A percentile compares a stretch with the other conserved stretches of the same genome.
Evolutionary conservation across 78 protist genomes (phyloP).

Genomic region (Pigoraptor vietnamica): DNA sequence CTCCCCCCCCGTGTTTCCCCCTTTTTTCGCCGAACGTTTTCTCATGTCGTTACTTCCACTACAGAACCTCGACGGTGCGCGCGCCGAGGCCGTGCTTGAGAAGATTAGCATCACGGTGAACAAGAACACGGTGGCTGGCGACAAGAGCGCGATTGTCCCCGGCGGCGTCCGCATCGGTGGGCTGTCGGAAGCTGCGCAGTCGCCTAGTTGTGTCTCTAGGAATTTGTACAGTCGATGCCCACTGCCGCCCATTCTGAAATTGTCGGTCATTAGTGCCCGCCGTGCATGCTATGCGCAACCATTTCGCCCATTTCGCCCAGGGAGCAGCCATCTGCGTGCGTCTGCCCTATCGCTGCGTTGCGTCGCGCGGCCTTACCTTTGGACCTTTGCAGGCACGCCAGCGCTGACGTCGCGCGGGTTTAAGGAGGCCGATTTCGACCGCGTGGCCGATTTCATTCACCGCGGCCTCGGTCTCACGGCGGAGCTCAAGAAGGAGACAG

Average conservation of each 20-base stretch:
- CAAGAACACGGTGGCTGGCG: conserved; percentile 96
- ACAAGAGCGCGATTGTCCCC: conserved; percentile 85
- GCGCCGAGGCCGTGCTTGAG: conserved; percentile 82
- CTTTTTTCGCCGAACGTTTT: too few relatives aligned
- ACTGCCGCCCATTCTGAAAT: not conserved
- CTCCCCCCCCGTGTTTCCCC: too few relatives aligned
- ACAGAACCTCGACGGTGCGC: not conserved
- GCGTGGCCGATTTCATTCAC: conserved; percentile 84
- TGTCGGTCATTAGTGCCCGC: too few relatives aligned
- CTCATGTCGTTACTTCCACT: not conserved
- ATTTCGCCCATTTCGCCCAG: too few relatives aligned
- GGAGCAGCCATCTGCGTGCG: too few relatives aligned
- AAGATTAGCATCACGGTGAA: conserved; percentile 86
- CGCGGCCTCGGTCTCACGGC: conserved; percentile 65
- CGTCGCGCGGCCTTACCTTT: too few relatives aligned
- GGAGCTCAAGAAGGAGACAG: conserved; percentile 42
- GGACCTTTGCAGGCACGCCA: conserved; percentile 65
- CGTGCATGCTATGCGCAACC: not conserved
- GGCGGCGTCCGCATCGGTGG: conserved; percentile 94
- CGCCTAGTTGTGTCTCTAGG: too few relatives aligned
- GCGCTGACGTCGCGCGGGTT: conserved; percentile 96
- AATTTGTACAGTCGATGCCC: too few relatives aligned
- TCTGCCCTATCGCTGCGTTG: too few relatives aligned
- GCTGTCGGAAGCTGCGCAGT: too few relatives aligned
- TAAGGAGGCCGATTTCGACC: conserved; percentile 68